These are phyloP conservation scores for Ascochyta pisi DNA, from an alignment of 2,329 filamentous ascomycete species.

Conservation along the genomic window DNA sequence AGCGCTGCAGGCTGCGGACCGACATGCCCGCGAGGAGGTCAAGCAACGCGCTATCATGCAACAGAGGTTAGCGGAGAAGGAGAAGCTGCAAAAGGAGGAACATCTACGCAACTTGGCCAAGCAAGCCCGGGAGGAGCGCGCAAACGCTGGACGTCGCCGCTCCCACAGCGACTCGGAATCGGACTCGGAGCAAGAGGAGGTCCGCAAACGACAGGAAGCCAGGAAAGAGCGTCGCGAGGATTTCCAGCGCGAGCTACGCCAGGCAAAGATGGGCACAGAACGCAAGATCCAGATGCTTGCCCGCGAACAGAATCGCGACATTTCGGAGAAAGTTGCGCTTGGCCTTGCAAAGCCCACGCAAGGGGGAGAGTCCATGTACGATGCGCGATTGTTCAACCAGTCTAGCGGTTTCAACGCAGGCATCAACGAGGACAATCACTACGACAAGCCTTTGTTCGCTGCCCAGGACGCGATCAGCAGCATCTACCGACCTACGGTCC, in stretches of 20 bases:
- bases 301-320: constrained; percentile 93
- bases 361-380: constrained; percentile 93
- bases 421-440: constrained; percentile 96
- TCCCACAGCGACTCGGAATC: constrained; percentile 52
- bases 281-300: constrained; percentile 91
- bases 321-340: constrained; percentile 94
- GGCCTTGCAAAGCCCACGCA: constrained; percentile 94
- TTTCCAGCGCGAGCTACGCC: constrained; percentile 86
- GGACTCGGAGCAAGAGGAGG: constrained; percentile 69
- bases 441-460: constrained; percentile 96
- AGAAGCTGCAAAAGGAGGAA: constrained; percentile 93
- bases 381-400: constrained; percentile 94
- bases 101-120: constrained; percentile 86
- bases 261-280: constrained; percentile 95
- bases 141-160: constrained; percentile 53
- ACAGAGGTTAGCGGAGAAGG: constrained; percentile 93
- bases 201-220: constrained; percentile 77
- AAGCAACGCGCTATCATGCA: constrained; percentile 93
- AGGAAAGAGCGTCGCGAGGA: constrained; percentile 81
- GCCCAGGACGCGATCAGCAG: constrained; percentile 93
- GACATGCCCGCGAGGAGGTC: constrained; percentile 94
- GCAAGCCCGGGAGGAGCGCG: constrained; percentile 84
- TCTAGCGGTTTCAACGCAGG: constrained; percentile 87
- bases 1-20: constrained; percentile 90
- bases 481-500: constrained; percentile 84